Evolutionary conservation across 1,139 yeast genomes (phyloP).

Genomic region (Kodamaea derodonti): DNA sequence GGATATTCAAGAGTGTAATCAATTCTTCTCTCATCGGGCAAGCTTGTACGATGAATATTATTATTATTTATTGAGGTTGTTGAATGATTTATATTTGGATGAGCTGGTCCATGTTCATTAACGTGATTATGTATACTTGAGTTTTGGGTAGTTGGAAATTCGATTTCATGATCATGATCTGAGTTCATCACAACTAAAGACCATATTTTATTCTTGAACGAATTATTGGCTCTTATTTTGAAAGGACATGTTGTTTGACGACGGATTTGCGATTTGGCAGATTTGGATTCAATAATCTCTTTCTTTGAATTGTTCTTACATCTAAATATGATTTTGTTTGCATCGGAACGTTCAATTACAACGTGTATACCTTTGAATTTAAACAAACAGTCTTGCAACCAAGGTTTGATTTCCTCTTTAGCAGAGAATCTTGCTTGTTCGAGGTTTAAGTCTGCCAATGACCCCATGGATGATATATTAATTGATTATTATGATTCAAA

Average conservation of each 20-base stretch:
- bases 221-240: slow-evolving; percentile 64
- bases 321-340: slow-evolving; percentile 63
- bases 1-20: not conserved
- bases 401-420: slow-evolving; percentile 55
- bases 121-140: not conserved
- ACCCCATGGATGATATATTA: too few species aligned
- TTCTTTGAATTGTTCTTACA: slow-evolving; percentile 39
- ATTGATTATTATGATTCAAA: too few species aligned
- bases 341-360: slow-evolving; percentile 70
- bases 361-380: slow-evolving; percentile 52
- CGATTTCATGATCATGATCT: slow-evolving; percentile 39
- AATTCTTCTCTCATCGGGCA: not conserved
- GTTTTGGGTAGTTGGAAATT: not conserved
- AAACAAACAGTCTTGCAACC: slow-evolving; percentile 51
- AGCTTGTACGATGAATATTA: not conserved
- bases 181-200: slow-evolving; percentile 57
- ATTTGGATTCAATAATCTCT: slow-evolving; percentile 9
- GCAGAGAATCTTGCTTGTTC: slow-evolving; percentile 12
- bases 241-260: slow-evolving; percentile 55
- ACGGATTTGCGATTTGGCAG: slow-evolving; percentile 11
- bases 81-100: not conserved
- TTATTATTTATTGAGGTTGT: not conserved
- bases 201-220: slow-evolving; percentile 55
- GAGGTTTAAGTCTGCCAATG: slow-evolving; percentile 11
- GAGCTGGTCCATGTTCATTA: not conserved